phyloP scores from a whole-genome alignment of 805 yeast genomes.

The Candida endomychidarum region DNA sequence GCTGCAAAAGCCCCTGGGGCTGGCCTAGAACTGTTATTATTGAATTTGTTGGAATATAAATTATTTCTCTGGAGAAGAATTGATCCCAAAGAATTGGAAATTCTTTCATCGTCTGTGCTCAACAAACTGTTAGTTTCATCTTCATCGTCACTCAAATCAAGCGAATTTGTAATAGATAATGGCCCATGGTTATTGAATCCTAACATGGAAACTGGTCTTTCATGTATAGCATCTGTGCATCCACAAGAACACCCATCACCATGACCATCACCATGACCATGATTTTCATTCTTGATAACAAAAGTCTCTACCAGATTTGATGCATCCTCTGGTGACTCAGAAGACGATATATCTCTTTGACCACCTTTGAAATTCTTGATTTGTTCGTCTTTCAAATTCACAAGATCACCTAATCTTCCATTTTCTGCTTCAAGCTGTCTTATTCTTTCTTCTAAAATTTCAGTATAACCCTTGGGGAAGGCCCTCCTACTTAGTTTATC shows the following conservation, averaged over 20 bases:
- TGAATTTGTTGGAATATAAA: conserved; percentile 12
- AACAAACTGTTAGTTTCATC: conserved; percentile 32
- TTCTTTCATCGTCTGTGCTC: conserved; percentile 27
- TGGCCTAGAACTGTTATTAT: conserved; percentile 51
- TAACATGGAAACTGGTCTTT: conserved; percentile 62
- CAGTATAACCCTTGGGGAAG: conserved; percentile 90
- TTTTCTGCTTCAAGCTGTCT: conserved; percentile 83
- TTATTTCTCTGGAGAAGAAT: conserved; percentile 13
- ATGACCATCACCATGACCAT: conserved; percentile 21
- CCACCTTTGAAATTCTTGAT: conserved; percentile 30
- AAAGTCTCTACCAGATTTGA: conserved; percentile 20
- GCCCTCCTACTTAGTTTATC: conserved; percentile 84
- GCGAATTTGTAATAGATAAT: conserved; percentile 33
- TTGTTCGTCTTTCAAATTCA: conserved; percentile 66
- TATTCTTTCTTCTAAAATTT: conserved; percentile 83
- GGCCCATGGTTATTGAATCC: conserved; percentile 37
- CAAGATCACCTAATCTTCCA: conserved; percentile 59
- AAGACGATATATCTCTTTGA: background rate
- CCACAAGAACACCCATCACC: conserved; percentile 52
- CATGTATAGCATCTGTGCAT: conserved; percentile 46
- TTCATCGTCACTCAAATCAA: conserved; percentile 49
- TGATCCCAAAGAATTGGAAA: conserved; percentile 16
- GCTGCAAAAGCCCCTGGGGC: conserved; percentile 77
- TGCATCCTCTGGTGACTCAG: background rate
- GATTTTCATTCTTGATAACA: conserved; percentile 8